Evolutionary conservation across 495 filamentous ascomycete genomes (phyloP).

Genomic region (Echria macrotheca): DNA sequence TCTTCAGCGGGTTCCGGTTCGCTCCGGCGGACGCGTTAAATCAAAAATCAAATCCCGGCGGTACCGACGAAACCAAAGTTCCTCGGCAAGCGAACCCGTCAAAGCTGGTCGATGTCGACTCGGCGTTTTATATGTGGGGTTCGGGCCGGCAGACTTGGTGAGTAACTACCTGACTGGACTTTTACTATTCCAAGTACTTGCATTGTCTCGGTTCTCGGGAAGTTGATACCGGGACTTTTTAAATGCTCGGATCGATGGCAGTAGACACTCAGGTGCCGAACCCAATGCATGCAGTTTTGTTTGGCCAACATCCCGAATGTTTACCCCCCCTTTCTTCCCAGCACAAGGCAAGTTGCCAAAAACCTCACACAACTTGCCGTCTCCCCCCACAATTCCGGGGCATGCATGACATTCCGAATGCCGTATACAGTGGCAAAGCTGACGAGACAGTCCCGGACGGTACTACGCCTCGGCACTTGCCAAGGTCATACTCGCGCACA

Average conservation of each 20-base stretch:
- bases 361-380: too few species aligned
- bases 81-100: conserved; percentile 14
- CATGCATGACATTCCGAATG: too few species aligned
- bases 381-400: too few species aligned
- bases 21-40: not conserved
- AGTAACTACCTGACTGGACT: not conserved
- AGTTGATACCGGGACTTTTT: too few species aligned
- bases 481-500: conserved; percentile 23
- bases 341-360: too few species aligned
- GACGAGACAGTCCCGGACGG: conserved; percentile 16
- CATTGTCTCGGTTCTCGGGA: too few species aligned
- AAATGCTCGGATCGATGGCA: too few species aligned
- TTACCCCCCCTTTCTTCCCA: not conserved
- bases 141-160: conserved; percentile 22
- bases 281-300: conserved; percentile 27
- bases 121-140: conserved; percentile 23
- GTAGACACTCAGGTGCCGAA: too few species aligned
- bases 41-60: too few species aligned
- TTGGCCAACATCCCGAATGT: conserved; percentile 16
- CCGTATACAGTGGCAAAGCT: too few species aligned
- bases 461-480: conserved; percentile 24
- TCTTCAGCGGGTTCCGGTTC: conserved; percentile 26
- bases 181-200: too few species aligned
- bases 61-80: not conserved
- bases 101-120: conserved; percentile 17